A percentile compares a stretch with the other conserved stretches of the same genome.
Conservation (phyloP, 352 stramenopile species). For the Halophytophthora polymorphica region DNA sequence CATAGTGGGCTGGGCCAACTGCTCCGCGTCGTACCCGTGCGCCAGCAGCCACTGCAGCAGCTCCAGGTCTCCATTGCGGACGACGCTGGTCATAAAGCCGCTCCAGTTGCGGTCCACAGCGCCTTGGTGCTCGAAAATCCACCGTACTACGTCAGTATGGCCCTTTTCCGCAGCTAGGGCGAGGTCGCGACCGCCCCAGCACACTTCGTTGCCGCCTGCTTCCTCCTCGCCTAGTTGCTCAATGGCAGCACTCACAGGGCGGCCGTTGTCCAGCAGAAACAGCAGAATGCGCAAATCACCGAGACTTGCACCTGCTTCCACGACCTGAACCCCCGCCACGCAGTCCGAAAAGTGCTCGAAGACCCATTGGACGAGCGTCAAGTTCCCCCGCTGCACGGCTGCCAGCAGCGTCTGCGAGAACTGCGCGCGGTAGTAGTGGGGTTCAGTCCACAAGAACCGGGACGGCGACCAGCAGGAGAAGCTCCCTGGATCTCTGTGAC, state of each 20-base stretch:
- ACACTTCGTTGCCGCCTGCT: slow-evolving; percentile 6
- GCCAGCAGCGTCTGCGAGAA: slow-evolving; percentile 2
- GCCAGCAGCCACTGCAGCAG: slow-evolving; percentile 27
- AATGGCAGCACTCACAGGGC: too few relatives aligned
- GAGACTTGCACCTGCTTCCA: slow-evolving; percentile 1
- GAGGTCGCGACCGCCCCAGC: slow-evolving; percentile 24
- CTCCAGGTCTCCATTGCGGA: slow-evolving; percentile 14
- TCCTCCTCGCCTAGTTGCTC: background rate
- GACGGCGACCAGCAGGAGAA: background rate
- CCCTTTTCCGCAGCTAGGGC: slow-evolving; percentile 23
- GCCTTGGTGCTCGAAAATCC: slow-evolving; percentile 24
- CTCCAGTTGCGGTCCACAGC: slow-evolving; percentile 21
- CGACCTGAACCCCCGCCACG: background rate
- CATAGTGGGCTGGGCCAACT: slow-evolving; percentile 24
- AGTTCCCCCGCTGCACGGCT: background rate
- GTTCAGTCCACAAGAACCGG: background rate
- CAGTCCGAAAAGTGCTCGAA: background rate
- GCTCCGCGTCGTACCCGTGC: slow-evolving; percentile 19
- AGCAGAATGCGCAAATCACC: slow-evolving; percentile 4
- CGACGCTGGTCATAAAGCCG: slow-evolving; percentile 17
- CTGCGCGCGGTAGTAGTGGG: slow-evolving; percentile 1
- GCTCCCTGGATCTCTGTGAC: too few relatives aligned
- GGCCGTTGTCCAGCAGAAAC: slow-evolving; percentile 15
- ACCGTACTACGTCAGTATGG: slow-evolving; percentile 11
- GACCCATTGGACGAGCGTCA: slow-evolving; percentile 2